Conservation (phyloP, 495 filamentous ascomycete species). For the Apodospora peruviana region DNA sequence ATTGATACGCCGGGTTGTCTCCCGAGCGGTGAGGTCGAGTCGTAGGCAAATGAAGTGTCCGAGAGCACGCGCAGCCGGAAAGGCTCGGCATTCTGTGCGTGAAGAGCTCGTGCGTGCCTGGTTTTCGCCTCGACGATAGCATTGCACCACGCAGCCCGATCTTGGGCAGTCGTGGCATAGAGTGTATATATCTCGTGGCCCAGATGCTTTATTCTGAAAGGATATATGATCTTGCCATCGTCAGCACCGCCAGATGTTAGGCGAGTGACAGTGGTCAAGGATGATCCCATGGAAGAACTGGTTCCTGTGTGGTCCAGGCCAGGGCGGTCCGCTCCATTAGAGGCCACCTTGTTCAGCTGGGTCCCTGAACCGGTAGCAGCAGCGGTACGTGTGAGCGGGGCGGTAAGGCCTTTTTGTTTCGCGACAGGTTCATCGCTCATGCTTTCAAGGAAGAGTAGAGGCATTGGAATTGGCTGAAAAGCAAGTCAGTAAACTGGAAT, state of each 20-base stretch:
- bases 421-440: constrained; percentile 84
- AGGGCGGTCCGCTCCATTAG: constrained; percentile 46
- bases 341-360: constrained; percentile 45
- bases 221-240: constrained; percentile 79
- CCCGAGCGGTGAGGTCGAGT: constrained; percentile 50
- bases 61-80: constrained; percentile 90
- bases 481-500: constrained; percentile 4
- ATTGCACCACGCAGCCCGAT: constrained; percentile 81
- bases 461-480: constrained; percentile 86
- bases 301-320: constrained; percentile 62
- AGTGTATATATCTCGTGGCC: constrained; percentile 84
- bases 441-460: constrained; percentile 85
- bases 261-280: constrained; percentile 40
- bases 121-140: constrained; percentile 95
- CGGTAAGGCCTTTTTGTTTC: constrained; percentile 79
- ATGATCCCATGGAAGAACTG: constrained; percentile 37
- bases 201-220: constrained; percentile 96
- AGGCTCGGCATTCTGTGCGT: constrained; percentile 91
- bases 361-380: constrained; percentile 43
- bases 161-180: constrained; percentile 68
- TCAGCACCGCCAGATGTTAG: constrained; percentile 39
- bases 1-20: constrained; percentile 50
- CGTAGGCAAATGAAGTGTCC: constrained; percentile 83
- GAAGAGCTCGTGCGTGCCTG: constrained; percentile 78
- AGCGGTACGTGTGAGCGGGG: constrained; percentile 49